A percentile compares a stretch with the other conserved stretches of the same genome.
These are phyloP conservation scores for Papiliotrema terrestris DNA, from an alignment of 1,284 basidiomycete genomes.

Conservation along the genomic window DNA sequence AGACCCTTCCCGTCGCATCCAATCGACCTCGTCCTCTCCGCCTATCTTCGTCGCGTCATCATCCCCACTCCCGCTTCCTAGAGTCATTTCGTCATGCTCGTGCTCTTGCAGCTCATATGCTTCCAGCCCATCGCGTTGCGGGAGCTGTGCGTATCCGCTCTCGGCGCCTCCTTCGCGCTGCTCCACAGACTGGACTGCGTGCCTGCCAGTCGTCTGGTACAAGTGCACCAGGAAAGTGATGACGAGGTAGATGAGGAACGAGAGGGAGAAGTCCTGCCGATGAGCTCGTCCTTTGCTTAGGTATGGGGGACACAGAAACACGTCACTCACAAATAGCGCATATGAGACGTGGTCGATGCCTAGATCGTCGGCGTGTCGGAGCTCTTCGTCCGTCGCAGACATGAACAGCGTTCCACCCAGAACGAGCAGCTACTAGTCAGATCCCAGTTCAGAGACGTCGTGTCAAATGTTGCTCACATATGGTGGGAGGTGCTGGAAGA, in stretches of 20 bases:
- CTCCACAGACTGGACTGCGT: slow-evolving; percentile 44
- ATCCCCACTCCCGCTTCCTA: slow-evolving; percentile 15
- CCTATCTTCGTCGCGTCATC: slow-evolving; percentile 37
- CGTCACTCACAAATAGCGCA: slow-evolving; percentile 61
- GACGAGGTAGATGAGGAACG: slow-evolving; percentile 72
- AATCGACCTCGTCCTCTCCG: slow-evolving; percentile 31
- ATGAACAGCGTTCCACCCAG: slow-evolving; percentile 73
- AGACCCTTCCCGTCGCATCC: slow-evolving; percentile 9
- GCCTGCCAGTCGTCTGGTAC: slow-evolving; percentile 61
- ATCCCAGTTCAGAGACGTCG: neutral
- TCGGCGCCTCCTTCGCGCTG: slow-evolving; percentile 7
- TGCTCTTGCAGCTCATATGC: slow-evolving; percentile 41
- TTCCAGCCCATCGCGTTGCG: slow-evolving; percentile 33
- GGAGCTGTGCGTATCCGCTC: slow-evolving; percentile 32
- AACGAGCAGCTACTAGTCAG: slow-evolving; percentile 57
- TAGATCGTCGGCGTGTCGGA: slow-evolving; percentile 60
- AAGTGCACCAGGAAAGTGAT: slow-evolving; percentile 60
- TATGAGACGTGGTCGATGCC: slow-evolving; percentile 89
- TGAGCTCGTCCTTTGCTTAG: neutral
- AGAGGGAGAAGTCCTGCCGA: slow-evolving; percentile 59
- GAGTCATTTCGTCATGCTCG: slow-evolving; percentile 7
- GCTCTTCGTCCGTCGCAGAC: slow-evolving; percentile 86
- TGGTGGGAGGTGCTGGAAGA: slow-evolving; percentile 80
- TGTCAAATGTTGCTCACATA: slow-evolving; percentile 59
- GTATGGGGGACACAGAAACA: neutral